Evolutionary conservation across 2,329 filamentous ascomycete genomes (phyloP), one percentile per base, ranked within the genome.

Genomic region (Cytospora piceicola): DNA sequence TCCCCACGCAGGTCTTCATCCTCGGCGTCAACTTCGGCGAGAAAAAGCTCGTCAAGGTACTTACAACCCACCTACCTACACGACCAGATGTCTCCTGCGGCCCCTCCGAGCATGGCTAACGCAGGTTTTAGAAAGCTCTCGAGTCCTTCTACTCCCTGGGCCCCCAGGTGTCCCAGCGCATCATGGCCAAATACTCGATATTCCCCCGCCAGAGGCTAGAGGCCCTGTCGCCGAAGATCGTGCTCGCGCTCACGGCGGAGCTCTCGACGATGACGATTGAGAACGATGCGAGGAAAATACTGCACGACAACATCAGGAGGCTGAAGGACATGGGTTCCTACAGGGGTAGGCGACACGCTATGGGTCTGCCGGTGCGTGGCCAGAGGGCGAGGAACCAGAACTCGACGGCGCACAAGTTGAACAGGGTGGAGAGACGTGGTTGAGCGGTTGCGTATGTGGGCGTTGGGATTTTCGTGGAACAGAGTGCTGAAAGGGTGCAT

Each of bases 221-320:
- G 75, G 84, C 87, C 9, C 80, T 99, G 24, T 84, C 87, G 54
- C 87, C 89, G 67, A 88, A 90, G 76, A 94, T 93, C 67, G 81
- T 97, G 71, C 89, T 92, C 61, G 90, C 91, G 61, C 83, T 99
- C 67, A 95, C 91, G 27, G 90, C 90, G 59, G 92, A 96, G 74
- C 83, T 99, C 51, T 92, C 93, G 20, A 89, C 88, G 63, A 94
- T 99, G 92, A 96, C 91, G 67, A 92, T 98, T 73, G 95, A 97
- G 78, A 96, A 91, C 77, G 94, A 98, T 73, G 83, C 96, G 69
- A 83, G 88, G 73, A 86, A 90, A 75, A 81, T 92, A 66, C 80
- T 97, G 46, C 85, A 90, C 73, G 92, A 97, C 58, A 95, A 98
- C 74, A 96, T 99, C 71, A 84, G 84, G 75, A 83, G 94, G 67